Percentiles rank a stretch among this genome's conserved stretches.
Conservation (phyloP, 2,329 filamentous ascomycete genomes). For the Xylariaceae sp. region DNA sequence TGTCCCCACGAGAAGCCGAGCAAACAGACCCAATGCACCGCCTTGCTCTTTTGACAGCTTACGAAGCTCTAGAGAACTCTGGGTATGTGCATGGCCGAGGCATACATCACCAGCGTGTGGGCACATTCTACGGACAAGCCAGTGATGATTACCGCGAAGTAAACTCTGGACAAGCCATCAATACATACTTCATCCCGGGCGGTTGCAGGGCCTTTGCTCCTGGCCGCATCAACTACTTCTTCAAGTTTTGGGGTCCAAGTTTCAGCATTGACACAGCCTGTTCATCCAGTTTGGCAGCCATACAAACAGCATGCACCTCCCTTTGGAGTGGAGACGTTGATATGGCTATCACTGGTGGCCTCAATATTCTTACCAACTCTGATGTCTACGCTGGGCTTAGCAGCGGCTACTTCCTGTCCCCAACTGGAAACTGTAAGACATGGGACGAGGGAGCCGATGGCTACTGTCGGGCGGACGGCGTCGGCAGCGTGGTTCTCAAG, state of each 20-base stretch:
- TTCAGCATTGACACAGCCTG: constrained; percentile 43
- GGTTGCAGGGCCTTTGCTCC: constrained; percentile 44
- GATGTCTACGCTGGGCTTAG: constrained; percentile 68
- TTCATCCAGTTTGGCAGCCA: constrained; percentile 34
- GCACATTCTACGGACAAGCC: constrained; percentile 31
- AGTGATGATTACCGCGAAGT: constrained; percentile 62
- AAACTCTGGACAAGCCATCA: constrained; percentile 65
- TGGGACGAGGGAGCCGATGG: constrained; percentile 55
- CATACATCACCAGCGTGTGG: constrained; percentile 30
- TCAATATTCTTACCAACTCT: constrained; percentile 69
- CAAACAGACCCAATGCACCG: constrained; percentile 69
- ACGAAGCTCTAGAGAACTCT: constrained; percentile 71
- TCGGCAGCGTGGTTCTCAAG: constrained; percentile 34
- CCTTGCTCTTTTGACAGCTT: constrained; percentile 67
- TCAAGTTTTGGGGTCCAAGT: constrained; percentile 41
- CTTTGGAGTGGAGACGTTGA: constrained; percentile 70
- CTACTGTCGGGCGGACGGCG: constrained; percentile 44
- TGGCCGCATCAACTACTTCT: constrained; percentile 47
- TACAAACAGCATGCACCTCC: constrained; percentile 55
- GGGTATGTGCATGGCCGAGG: constrained; percentile 40
- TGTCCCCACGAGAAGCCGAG: constrained; percentile 32
- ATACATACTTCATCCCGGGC: constrained; percentile 47
- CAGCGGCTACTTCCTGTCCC: constrained; percentile 67
- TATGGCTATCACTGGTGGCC: constrained; percentile 67
- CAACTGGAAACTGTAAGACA: constrained; percentile 50